Conservation (phyloP, 805 yeast species). For the Scheffersomyces amazonensis region DNA sequence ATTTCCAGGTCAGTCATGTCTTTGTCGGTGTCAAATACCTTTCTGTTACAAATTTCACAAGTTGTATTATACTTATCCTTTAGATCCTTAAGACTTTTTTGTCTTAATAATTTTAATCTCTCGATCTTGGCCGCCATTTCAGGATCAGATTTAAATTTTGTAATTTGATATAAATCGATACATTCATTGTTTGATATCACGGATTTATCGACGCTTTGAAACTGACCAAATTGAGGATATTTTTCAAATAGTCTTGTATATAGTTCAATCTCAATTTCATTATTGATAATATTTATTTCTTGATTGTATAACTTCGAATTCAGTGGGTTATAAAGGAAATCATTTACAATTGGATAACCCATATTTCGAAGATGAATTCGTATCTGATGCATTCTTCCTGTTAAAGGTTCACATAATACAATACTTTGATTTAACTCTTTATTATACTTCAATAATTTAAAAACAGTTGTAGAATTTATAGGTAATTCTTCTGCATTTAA, state of each 20-base stretch:
- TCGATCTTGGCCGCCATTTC: slow-evolving; percentile 11
- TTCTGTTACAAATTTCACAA: slow-evolving; percentile 34
- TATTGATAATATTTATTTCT: slow-evolving; percentile 13
- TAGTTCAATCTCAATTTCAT: slow-evolving; percentile 19
- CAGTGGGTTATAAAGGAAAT: slow-evolving; percentile 36
- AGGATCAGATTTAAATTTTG: slow-evolving; percentile 11
- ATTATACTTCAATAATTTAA: slow-evolving; percentile 28
- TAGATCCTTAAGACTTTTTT: slow-evolving; percentile 24
- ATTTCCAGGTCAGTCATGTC: slow-evolving; percentile 27
- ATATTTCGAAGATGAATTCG: slow-evolving; percentile 51
- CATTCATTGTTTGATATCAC: slow-evolving; percentile 6
- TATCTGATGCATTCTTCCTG: slow-evolving; percentile 59
- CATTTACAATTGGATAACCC: slow-evolving; percentile 89
- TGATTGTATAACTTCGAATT: slow-evolving; percentile 5
- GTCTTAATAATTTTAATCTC: slow-evolving; percentile 18
- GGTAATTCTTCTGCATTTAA: slow-evolving; percentile 22
- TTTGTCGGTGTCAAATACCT: slow-evolving; percentile 27
- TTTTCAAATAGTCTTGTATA: slow-evolving; percentile 16
- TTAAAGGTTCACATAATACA: slow-evolving; percentile 46
- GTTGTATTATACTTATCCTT: slow-evolving; percentile 13
- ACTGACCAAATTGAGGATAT: slow-evolving; percentile 12
- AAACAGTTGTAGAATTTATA: slow-evolving; percentile 29
- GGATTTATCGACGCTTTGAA: slow-evolving; percentile 6
- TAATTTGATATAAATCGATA: slow-evolving; percentile 11
- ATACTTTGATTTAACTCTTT: slow-evolving; percentile 33